A percentile compares a stretch with the other conserved stretches of the same genome.
Conservation (phyloP, 2,329 filamentous ascomycete genomes). For the Stemphylium beticola region DNA sequence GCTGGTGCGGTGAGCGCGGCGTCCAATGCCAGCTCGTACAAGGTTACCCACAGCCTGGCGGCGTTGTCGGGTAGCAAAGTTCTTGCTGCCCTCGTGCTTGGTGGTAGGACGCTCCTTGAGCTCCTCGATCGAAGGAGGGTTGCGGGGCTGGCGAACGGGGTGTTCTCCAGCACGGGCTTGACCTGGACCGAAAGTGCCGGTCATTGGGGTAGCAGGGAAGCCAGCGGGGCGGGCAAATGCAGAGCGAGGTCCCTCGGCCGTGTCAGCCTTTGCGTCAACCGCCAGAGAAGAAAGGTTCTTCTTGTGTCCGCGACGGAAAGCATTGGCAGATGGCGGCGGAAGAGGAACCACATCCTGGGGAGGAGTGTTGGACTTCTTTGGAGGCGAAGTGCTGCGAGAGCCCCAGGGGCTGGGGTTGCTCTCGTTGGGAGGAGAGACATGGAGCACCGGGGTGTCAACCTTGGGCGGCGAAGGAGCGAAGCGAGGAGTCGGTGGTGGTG, state of each 20-base stretch:
- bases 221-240: slow-evolving; percentile 60
- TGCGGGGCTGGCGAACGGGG: slow-evolving; percentile 88
- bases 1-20: slow-evolving; percentile 73
- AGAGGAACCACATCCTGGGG: slow-evolving; percentile 74
- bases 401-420: slow-evolving; percentile 58
- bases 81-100: slow-evolving; percentile 94
- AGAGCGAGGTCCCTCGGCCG: slow-evolving; percentile 72
- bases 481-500: slow-evolving; percentile 54
- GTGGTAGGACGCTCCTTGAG: slow-evolving; percentile 86
- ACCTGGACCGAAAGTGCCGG: slow-evolving; percentile 88
- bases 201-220: slow-evolving; percentile 80
- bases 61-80: slow-evolving; percentile 91
- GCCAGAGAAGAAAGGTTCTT: slow-evolving; percentile 77
- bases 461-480: slow-evolving; percentile 48
- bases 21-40: slow-evolving; percentile 85
- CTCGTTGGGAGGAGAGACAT: slow-evolving; percentile 79
- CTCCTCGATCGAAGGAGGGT: slow-evolving; percentile 90
- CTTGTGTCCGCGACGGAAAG: slow-evolving; percentile 92
- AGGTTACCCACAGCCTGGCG: slow-evolving; percentile 91
- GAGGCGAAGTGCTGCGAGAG: slow-evolving; percentile 69
- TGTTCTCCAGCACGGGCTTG: slow-evolving; percentile 94
- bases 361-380: slow-evolving; percentile 70
- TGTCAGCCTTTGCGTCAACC: slow-evolving; percentile 62
- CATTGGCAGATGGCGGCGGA: slow-evolving; percentile 85
- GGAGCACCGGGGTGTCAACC: slow-evolving; percentile 64